Evolutionary conservation across 441 rosid species (phyloP).

Genomic region (Corymbia calophylla): DNA sequence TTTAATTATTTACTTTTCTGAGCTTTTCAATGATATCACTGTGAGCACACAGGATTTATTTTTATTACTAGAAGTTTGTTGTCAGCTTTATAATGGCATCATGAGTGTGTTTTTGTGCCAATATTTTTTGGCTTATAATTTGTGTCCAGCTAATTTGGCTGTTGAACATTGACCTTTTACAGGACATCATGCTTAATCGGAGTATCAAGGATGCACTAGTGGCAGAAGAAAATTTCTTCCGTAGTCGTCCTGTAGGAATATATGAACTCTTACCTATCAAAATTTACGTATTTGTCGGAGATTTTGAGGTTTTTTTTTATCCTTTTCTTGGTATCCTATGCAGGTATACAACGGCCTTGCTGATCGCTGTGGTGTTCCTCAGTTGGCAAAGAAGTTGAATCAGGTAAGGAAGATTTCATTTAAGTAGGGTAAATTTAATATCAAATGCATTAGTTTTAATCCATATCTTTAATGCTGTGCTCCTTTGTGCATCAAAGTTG

Average conservation of each 20-base stretch:
- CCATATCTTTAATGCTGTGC: neutral
- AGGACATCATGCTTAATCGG: conserved; percentile 74
- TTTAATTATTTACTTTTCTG: neutral
- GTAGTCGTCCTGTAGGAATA: conserved; percentile 78
- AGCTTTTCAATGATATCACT: neutral
- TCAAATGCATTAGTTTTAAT: neutral
- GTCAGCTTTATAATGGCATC: neutral
- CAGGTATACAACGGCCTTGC: conserved; percentile 77
- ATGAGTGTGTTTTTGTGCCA: neutral
- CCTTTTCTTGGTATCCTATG: neutral
- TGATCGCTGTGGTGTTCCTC: conserved; percentile 92
- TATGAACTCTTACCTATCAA: neutral
- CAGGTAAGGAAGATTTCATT: conserved; percentile 38
- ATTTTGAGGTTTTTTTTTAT: neutral
- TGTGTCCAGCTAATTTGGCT: neutral
- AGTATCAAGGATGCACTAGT: conserved; percentile 85
- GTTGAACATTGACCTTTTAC: conserved; percentile 1
- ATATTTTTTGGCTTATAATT: neutral
- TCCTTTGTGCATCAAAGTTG: neutral
- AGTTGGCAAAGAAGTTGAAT: conserved; percentile 85
- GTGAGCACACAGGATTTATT: neutral
- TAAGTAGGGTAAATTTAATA: neutral
- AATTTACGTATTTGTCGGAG: neutral
- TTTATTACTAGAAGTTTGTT: neutral
- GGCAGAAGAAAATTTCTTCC: conserved; percentile 95